Base-by-base conservation (phyloP, 164 flowering plant species). In the Chimonanthus praecox region DNA sequence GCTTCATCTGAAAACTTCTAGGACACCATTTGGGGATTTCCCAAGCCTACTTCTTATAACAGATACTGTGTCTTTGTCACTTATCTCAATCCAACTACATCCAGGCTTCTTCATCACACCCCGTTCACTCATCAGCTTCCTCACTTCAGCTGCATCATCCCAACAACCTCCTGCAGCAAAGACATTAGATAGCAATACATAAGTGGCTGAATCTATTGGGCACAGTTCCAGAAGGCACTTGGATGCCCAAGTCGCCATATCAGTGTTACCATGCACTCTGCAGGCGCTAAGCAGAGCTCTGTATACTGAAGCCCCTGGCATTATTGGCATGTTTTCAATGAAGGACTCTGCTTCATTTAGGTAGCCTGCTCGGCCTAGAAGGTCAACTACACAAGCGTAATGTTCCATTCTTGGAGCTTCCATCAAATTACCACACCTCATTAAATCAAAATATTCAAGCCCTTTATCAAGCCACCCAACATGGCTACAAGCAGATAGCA, bases 401-500 rank as follows among this genome's bases (percentile, higher is more conserved):
- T 87, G 90, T 69, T 87, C 89, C 16, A 65, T 49, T 73, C 47
- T 75, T 13, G 79, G 84, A n/a, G 77, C 72, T 64, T 68, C 82
- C 45, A 74, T 13, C 5, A 61, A 49, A 74, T 71, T 70, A 60
- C 72, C 65, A 44, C 67, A 58, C 76, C 58, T 85, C 84, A 87
- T 86, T 73, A 83, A 69, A 33, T 77, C 69, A 62, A 86, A 83
- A 73, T 77, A 84, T 51, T 81, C 77, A 20, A 86, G 83, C 60
- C 88, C 87, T 73, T 83, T 78, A 8, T 86, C 84, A 62, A 82
- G 70, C 74, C 81, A 76, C 33, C 89, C 89, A 66, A 61, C 84
- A 80, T 86, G 87, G 71, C 90, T 82, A 76, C 89, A 87, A 67
- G 90, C 86, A 65, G 89, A 78, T 4, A 85, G 77, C 58, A 88